Conservation (phyloP, 176 grass and related monocot species). For the Panicum miliaceum region DNA sequence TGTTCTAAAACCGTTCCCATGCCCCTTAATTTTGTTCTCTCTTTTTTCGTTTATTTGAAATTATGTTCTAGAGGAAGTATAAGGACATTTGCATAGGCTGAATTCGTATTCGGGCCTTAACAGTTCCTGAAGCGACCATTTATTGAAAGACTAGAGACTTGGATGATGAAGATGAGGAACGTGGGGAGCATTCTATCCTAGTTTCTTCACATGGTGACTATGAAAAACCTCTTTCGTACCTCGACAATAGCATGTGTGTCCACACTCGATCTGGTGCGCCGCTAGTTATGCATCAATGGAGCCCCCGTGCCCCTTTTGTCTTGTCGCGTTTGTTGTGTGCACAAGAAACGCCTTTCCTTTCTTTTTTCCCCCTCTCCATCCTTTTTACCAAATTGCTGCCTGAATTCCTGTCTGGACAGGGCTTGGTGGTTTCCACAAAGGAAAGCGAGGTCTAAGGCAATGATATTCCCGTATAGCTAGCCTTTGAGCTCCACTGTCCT, state of each 20-base stretch:
- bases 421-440: slow-evolving; percentile 60
- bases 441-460: slow-evolving; percentile 55
- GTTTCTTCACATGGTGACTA: slow-evolving; percentile 31
- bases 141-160: not conserved
- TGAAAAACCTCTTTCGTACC: not conserved
- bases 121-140: not conserved
- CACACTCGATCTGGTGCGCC: slow-evolving; percentile 12
- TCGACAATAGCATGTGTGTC: slow-evolving; percentile 33
- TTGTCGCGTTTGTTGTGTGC: slow-evolving; percentile 39
- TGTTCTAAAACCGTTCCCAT: not conserved
- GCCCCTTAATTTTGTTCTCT: not conserved
- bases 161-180: not conserved
- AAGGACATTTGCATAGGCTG: not conserved
- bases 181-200: slow-evolving; percentile 20
- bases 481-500: slow-evolving; percentile 56
- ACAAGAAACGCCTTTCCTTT: slow-evolving; percentile 2
- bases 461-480: slow-evolving; percentile 63
- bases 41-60: not conserved
- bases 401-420: slow-evolving; percentile 47
- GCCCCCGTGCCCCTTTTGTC: slow-evolving; percentile 2
- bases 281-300: slow-evolving; percentile 23
- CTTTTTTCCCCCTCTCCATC: not conserved
- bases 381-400: not conserved
- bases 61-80: not conserved
- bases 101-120: not conserved